Evolutionary conservation across 495 filamentous ascomycete genomes (phyloP), one percentile per base, ranked within the genome.

Genomic region (Talaromyces wortmannii): DNA sequence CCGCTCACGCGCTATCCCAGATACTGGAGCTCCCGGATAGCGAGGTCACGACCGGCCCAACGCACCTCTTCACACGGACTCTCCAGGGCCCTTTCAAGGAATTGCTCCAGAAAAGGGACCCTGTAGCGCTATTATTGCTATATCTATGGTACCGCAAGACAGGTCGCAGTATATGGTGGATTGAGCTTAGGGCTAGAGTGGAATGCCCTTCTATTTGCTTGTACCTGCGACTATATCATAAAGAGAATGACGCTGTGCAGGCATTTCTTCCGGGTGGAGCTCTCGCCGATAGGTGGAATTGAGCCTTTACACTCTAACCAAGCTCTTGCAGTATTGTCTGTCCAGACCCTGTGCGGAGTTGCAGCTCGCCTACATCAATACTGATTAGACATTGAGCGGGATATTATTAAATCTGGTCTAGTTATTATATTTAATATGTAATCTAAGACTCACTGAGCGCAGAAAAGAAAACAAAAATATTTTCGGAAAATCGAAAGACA

Each of bases 91-190:
- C 45, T 29, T 78, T 73, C 44, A 57, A 68, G 60, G 44, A 45
- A 0, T 58, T 78, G 47, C 60, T 78, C 7, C 54, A 53, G 54
- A 16, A 50, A 18, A 76, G 57, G 56, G 73, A 78, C 33, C 71
- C 75, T 23, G 44, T 46, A 1, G 44, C 44, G 6, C 44, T 46
- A 13, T 15, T 46, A 57, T 59, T 79, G 59, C 62, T 79, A 0
- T 74, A 69, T 61, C 56, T 75, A 15, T 79, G 76, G 76, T 79
- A 75, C 49, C 52, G 59, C 12, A 74, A 74, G 59, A 63, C 61
- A 57, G 51, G 64, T 55, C 59, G 61, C 43, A 61, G 61, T 63
- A 61, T 68, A 51, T 78, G 75, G 76, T 79, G 69, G 67, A 65
- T 78, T 63, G 63, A 63, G 46, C 57, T 67, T 13, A 61, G 75